phyloP scores from a whole-genome alignment of 1,284 basidiomycete species.

The Ustilago trichophora region DNA sequence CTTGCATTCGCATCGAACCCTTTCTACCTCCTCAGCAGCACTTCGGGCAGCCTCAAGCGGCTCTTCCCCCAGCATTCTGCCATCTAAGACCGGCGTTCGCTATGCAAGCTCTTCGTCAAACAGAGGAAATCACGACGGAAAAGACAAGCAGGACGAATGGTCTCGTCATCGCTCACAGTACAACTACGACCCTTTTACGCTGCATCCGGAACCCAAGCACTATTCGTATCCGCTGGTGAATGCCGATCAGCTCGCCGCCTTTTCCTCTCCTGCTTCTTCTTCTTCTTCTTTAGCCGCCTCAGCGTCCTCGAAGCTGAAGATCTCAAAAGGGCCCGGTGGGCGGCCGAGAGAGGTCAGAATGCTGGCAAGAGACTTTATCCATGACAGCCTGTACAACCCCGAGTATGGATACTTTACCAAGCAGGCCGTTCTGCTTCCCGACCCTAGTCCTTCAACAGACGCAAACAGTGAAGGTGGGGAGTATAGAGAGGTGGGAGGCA shows the following conservation, averaged over 20 bases:
- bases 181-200: conserved; percentile 63
- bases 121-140: not conserved
- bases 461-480: not conserved
- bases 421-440: conserved; percentile 62
- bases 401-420: conserved; percentile 89
- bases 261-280: not conserved
- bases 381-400: conserved; percentile 96
- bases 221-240: conserved; percentile 54
- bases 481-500: conserved; percentile 8
- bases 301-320: not conserved
- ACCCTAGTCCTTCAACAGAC: conserved; percentile 19
- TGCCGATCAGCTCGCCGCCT: conserved; percentile 34
- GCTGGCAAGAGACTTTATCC: conserved; percentile 95
- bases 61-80: not conserved
- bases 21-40: not conserved
- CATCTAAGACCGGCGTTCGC: conserved; percentile 1
- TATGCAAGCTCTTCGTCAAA: conserved; percentile 1
- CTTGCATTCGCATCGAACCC: not conserved
- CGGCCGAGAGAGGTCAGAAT: conserved; percentile 83
- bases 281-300: no score
- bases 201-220: conserved; percentile 54
- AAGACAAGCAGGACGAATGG: conserved; percentile 26
- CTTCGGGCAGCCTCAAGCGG: not conserved
- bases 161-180: conserved; percentile 59
- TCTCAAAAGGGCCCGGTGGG: conserved; percentile 13